Conservation (phyloP, 75 land plant species). For the Cunninghamia lanceolata region DNA sequence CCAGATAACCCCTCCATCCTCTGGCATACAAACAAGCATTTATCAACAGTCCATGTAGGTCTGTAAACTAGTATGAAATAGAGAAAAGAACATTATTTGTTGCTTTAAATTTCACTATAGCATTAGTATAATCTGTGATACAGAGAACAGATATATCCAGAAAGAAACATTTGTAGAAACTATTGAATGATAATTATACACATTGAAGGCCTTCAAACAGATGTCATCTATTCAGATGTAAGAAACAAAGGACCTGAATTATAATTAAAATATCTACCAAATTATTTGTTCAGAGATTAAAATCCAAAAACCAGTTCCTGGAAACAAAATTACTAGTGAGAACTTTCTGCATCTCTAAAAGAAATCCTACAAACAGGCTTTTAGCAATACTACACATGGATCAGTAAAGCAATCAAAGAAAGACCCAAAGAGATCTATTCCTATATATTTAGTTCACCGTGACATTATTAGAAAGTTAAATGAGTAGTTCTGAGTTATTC, state of each 20-base stretch:
- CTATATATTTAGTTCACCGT: background rate
- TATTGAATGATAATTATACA: background rate
- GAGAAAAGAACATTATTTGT: background rate
- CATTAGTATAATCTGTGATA: constrained; percentile 1
- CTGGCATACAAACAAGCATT: constrained; percentile 23
- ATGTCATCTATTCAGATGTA: background rate
- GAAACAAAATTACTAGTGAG: background rate
- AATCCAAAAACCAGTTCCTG: background rate
- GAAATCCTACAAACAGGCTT: background rate
- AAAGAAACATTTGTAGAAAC: background rate
- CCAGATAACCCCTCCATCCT: constrained; percentile 68
- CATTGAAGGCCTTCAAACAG: background rate
- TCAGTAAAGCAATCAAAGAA: background rate
- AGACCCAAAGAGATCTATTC: background rate
- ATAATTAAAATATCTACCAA: background rate
- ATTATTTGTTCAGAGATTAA: background rate
- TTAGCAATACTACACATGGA: background rate
- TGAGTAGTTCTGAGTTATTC: background rate
- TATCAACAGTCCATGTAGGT: background rate
- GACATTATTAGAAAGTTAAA: background rate
- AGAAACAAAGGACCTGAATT: background rate
- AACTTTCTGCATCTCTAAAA: background rate
- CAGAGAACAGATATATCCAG: background rate
- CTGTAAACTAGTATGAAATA: background rate
- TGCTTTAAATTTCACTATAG: background rate